These are phyloP conservation scores for maize (Zea mays) DNA, from an alignment of 176 grass and related monocot genomes.

Conservation along the genomic window Zm-B73-REFERENCE-NAM-5.0 NC_050097.1:201336001-201336500, in stretches of 20 bases:
- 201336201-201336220: neutral
- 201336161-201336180: neutral
- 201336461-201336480: neutral
- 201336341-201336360: neutral
- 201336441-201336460: neutral
- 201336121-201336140: neutral
- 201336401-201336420: neutral
- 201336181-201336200: neutral
- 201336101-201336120: neutral
- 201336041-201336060: neutral
- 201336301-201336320: neutral
- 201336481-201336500: neutral
- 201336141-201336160: neutral
- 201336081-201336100: neutral
- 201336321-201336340: neutral
- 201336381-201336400: neutral
- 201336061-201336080: too few species aligned
- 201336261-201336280: conserved; percentile 10
- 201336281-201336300: neutral
- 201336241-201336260: neutral
- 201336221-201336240: neutral
- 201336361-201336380: conserved; percentile 39
- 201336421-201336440: neutral
- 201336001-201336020: neutral
- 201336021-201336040: neutral